phyloP scores from a whole-genome alignment of 495 filamentous ascomycete species.

The Staphylotrichum longicolle region DNA sequence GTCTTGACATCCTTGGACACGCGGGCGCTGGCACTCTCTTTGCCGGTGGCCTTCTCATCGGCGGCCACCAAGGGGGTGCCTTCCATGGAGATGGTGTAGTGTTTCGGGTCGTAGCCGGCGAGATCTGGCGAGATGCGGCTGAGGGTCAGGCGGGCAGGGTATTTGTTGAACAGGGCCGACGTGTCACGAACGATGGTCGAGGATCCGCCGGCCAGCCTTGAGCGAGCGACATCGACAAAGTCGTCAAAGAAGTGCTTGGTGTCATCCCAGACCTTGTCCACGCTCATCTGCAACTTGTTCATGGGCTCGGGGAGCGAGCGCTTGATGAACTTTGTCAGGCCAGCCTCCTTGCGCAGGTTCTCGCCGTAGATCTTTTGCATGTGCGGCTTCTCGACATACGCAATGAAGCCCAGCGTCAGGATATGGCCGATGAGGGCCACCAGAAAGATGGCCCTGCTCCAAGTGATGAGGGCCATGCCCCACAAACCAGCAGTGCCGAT shows the following conservation, averaged over 20 bases:
- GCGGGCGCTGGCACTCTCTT: constrained; percentile 46
- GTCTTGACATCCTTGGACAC: constrained; percentile 59
- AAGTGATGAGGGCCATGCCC: constrained; percentile 90
- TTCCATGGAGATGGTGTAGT: constrained; percentile 75
- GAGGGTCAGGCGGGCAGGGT: constrained; percentile 84
- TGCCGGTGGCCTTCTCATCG: constrained; percentile 51
- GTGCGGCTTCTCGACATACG: constrained; percentile 91
- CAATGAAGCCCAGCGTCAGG: constrained; percentile 80
- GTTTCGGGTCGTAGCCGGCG: constrained; percentile 76
- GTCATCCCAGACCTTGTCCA: constrained; percentile 82
- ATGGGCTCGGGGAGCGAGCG: constrained; percentile 81
- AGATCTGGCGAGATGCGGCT: constrained; percentile 77
- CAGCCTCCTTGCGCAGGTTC: constrained; percentile 79
- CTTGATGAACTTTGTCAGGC: constrained; percentile 84
- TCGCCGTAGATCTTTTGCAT: constrained; percentile 97
- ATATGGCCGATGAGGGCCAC: constrained; percentile 83
- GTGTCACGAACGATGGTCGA: constrained; percentile 86
- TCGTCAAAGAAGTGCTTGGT: constrained; percentile 88
- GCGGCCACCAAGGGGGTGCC: constrained; percentile 57
- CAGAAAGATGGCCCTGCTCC: constrained; percentile 77
- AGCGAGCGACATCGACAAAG: constrained; percentile 80
- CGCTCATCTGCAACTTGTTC: constrained; percentile 68
- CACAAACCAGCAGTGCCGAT: constrained; percentile 93
- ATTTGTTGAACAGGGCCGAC: constrained; percentile 80
- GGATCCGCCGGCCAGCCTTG: constrained; percentile 82